These are phyloP conservation scores for Mycena belliarum DNA, from an alignment of 768 basidiomycete genomes.

Conservation along the genomic window DNA sequence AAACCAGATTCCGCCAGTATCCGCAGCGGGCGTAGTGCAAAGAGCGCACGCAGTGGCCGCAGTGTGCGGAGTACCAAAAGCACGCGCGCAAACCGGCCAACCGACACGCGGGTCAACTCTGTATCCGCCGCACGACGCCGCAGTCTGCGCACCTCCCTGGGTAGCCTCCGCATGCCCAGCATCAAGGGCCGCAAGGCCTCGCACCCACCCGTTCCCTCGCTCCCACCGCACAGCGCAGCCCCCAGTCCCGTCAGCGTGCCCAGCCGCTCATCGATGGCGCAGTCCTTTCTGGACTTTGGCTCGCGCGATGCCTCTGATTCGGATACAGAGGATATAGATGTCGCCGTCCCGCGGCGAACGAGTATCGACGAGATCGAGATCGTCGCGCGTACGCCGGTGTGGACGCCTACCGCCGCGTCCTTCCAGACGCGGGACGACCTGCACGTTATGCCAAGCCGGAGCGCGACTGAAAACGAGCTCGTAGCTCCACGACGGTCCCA, in stretches of 20 bases:
- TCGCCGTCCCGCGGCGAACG: conserved; percentile 20
- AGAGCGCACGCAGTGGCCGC: conserved; percentile 35
- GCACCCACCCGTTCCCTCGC: conserved; percentile 18
- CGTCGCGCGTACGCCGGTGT: conserved; percentile 16
- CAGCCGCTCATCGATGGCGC: conserved; percentile 11
- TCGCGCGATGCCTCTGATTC: conserved; percentile 9
- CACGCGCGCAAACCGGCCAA: conserved; percentile 25
- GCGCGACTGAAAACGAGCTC: conserved; percentile 31
- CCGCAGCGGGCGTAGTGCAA: conserved; percentile 29
- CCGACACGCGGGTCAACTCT: conserved; percentile 37
- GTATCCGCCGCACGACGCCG: conserved; percentile 68
- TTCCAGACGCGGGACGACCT: conserved; percentile 33
- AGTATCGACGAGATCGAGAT: conserved; percentile 28
- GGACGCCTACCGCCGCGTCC: too few species aligned
- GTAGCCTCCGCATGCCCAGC: conserved; percentile 63
- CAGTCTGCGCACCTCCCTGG: conserved; percentile 63
- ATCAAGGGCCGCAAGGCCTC: conserved; percentile 17
- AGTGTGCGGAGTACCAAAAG: conserved; percentile 39
- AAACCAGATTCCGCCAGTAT: conserved; percentile 40
- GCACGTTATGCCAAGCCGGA: conserved; percentile 27
- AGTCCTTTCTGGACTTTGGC: conserved; percentile 40
- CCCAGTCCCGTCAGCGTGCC: not conserved
- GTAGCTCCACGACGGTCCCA: conserved; percentile 34
- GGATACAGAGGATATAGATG: conserved; percentile 2
- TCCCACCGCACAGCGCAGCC: conserved; percentile 1